Conservation (phyloP, 2,329 filamentous ascomycete genomes). For the Xylaria sp. region DNA sequence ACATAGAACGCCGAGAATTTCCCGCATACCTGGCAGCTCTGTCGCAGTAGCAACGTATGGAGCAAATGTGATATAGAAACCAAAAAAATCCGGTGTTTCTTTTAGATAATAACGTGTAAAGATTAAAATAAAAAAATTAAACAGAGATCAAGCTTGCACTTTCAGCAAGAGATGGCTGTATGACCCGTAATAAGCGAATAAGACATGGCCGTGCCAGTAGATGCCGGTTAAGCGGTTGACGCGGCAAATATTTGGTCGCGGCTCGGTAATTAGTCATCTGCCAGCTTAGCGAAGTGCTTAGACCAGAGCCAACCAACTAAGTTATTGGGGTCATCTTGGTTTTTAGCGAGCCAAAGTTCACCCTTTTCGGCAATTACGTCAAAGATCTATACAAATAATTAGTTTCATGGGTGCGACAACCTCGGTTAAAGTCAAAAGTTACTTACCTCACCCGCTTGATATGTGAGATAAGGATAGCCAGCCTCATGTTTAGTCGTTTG, state of each 20-base stretch:
- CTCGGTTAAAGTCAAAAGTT: not conserved
- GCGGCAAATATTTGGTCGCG: not conserved
- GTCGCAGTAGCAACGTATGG: slow-evolving; percentile 14
- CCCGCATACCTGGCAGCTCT: slow-evolving; percentile 35
- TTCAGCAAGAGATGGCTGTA: not conserved
- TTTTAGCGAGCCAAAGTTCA: slow-evolving; percentile 95
- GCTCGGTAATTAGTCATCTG: slow-evolving; percentile 48
- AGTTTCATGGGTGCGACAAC: not conserved
- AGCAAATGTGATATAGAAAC: slow-evolving; percentile 16
- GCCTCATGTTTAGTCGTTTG: slow-evolving; percentile 89
- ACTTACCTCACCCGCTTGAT: slow-evolving; percentile 86
- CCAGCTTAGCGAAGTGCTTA: slow-evolving; percentile 85
- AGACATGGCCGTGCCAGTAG: not conserved
- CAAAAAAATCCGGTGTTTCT: slow-evolving; percentile 18
- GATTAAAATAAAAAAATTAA: not conserved
- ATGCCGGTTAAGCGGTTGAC: not conserved
- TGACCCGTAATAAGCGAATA: not conserved
- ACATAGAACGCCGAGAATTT: slow-evolving; percentile 39
- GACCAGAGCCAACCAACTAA: slow-evolving; percentile 98
- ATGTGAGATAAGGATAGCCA: slow-evolving; percentile 94
- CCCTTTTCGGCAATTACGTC: slow-evolving; percentile 96
- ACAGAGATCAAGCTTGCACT: not conserved
- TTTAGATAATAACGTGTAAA: not conserved
- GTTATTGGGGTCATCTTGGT: slow-evolving; percentile 84
- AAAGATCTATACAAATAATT: slow-evolving; percentile 64